Evolutionary conservation across 768 basidiomycete species (phyloP).

Genomic region (Saitozyma podzolica): DNA sequence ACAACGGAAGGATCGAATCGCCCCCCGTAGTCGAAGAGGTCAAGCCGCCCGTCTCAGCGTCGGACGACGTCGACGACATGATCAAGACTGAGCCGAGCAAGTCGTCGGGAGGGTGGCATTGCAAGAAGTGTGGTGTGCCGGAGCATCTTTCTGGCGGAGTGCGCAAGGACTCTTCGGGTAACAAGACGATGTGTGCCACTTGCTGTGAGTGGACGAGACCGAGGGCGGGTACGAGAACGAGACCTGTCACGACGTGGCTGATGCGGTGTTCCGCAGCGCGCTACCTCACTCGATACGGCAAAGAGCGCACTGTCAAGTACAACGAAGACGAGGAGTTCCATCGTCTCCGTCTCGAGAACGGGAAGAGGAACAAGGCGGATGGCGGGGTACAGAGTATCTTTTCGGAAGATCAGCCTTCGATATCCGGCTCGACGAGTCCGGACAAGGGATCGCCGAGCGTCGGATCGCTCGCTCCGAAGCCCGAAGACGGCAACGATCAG

Average conservation of each 20-base stretch:
- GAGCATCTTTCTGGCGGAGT: conserved; percentile 54
- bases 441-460: background rate
- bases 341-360: conserved; percentile 10
- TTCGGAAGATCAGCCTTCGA: background rate
- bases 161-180: conserved; percentile 65
- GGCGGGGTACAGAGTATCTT: background rate
- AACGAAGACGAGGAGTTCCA: conserved; percentile 17
- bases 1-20: conserved; percentile 62
- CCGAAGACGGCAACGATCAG: too few relatives aligned
- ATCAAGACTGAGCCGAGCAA: too few relatives aligned
- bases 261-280: conserved; percentile 52
- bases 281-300: conserved; percentile 19
- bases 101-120: too few relatives aligned
- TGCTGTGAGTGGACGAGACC: too few relatives aligned
- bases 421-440: background rate
- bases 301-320: conserved; percentile 25
- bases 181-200: too few relatives aligned
- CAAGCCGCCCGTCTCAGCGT: too few relatives aligned
- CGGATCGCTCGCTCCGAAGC: background rate
- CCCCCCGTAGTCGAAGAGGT: conserved; percentile 77
- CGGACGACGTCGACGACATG: too few relatives aligned
- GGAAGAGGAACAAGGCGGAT: background rate
- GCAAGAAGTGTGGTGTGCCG: too few relatives aligned
- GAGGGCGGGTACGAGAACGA: conserved; percentile 65
- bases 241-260: conserved; percentile 75